Evolutionary conservation across 1,139 yeast genomes (phyloP), one percentile per base, ranked within the genome.

Genomic region (Candida sp.): DNA sequence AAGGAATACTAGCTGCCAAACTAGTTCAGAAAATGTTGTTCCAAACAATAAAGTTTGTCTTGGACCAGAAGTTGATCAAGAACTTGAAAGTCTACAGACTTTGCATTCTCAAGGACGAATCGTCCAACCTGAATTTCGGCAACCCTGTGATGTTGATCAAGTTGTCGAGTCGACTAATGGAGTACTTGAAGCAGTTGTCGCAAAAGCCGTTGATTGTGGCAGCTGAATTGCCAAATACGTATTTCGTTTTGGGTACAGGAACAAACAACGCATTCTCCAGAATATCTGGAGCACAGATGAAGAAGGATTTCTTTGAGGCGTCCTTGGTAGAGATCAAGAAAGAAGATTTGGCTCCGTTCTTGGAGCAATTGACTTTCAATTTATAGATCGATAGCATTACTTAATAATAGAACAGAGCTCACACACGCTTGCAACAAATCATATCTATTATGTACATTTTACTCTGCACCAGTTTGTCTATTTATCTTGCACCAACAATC

Each of bases 291-390:
- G 98, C 98, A 5, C 86, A 90, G 59, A 93, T 92, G 33, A 80
- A 96, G 61, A 88, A 94, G 54, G 98, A 96, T 67, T 91, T 96
- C 61, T 94, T 94, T 69, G 98, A 94, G 63, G 90, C 96, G 56
- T 86, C 98, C 2, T 90, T 94, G 35, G 91, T 96, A 42, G 98
- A 94, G 69, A 86, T 96, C 45, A 74, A 91, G 53, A 88, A 86
- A 63, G 97, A 92, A 50, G 99, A 96, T 65, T 75, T 94, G 58
- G 79, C 92, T 3, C 91, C 97, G 42, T 94, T 94, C 63, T 73
- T 94, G 57, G 99, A 94, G 66, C 85, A 85, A 51, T 73, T 94
- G 49, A 78, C 83, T 4, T 66, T 76, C n/a, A 44, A 44, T 28
- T 27, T 44, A 37, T 44, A 44, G 33, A 34, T 25, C 8, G 5